Conservation (phyloP, 2,329 filamentous ascomycete genomes). For the Clarireedia paspali region DNA sequence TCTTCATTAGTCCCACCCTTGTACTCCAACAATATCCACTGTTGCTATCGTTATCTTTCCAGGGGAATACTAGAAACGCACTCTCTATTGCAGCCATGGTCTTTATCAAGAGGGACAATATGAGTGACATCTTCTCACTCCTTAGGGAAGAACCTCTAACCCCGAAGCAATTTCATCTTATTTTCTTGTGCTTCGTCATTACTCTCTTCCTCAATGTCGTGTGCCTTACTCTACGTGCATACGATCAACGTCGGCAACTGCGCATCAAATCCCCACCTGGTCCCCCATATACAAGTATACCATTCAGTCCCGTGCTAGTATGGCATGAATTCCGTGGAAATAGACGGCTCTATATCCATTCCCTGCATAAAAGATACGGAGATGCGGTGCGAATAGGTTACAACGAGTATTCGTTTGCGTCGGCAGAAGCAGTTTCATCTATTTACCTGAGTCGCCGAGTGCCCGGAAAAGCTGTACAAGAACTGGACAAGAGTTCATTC, state of each 20-base stretch:
- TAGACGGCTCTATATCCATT: constrained; percentile 48
- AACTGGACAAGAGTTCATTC: constrained; percentile 52
- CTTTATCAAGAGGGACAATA: no score
- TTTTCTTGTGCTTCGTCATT: neutral
- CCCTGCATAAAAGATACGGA: constrained; percentile 47
- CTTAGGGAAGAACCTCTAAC: no score
- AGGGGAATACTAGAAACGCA: no score
- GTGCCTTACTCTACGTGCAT: neutral
- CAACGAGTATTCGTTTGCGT: constrained; percentile 52
- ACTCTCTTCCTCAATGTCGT: neutral
- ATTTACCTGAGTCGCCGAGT: constrained; percentile 50
- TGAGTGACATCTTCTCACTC: no score
- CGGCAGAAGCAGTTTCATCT: constrained; percentile 48
- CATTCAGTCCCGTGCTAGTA: constrained; percentile 17
- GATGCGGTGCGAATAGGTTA: constrained; percentile 50
- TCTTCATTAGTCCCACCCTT: no score
- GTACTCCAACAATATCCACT: no score
- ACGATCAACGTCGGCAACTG: neutral
- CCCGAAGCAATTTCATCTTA: neutral
- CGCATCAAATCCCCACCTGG: constrained; percentile 16
- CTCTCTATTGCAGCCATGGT: no score
- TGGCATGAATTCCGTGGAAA: constrained; percentile 44
- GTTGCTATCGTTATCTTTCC: no score
- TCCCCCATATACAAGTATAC: constrained; percentile 18
- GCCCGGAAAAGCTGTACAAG: neutral